Evolutionary conservation across 768 basidiomycete species (phyloP).

Genomic region (Kwoniella europaea): DNA sequence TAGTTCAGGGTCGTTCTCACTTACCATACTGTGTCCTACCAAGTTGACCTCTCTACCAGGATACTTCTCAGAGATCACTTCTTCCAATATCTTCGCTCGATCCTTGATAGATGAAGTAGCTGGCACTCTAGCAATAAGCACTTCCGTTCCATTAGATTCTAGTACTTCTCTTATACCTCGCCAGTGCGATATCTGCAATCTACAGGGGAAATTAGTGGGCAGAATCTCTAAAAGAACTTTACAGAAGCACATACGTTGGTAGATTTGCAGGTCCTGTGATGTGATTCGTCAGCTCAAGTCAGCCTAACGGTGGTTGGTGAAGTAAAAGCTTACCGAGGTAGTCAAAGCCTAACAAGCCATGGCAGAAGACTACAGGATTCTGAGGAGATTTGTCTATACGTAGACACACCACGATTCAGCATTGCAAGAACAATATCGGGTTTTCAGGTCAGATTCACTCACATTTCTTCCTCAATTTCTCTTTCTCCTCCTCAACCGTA

Average conservation of each 20-base stretch:
- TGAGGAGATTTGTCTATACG: constrained; percentile 72
- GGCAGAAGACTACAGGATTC: constrained; percentile 91
- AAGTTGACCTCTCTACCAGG: constrained; percentile 85
- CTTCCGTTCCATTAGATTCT: constrained; percentile 82
- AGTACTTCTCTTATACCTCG: constrained; percentile 93
- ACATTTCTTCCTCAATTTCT: constrained; percentile 68
- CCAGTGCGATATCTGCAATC: constrained; percentile 92
- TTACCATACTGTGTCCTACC: constrained; percentile 82
- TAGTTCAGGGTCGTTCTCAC: constrained; percentile 18
- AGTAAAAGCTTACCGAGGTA: constrained; percentile 39
- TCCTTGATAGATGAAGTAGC: constrained; percentile 87
- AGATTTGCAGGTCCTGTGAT: constrained; percentile 48
- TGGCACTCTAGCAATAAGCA: constrained; percentile 91
- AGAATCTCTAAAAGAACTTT: not conserved
- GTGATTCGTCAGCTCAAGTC: constrained; percentile 20
- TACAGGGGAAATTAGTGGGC: constrained; percentile 59
- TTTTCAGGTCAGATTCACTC: constrained; percentile 42
- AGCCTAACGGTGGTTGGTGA: not conserved
- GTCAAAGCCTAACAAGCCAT: constrained; percentile 72
- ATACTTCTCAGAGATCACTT: constrained; percentile 77
- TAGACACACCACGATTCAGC: constrained; percentile 14
- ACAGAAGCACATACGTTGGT: constrained; percentile 37
- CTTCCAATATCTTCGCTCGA: constrained; percentile 85
- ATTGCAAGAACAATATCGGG: not conserved
- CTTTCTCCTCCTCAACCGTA: constrained; percentile 63